Evolutionary conservation across 306 rosid species (phyloP).

Genomic region (Luffa acutangula): DNA sequence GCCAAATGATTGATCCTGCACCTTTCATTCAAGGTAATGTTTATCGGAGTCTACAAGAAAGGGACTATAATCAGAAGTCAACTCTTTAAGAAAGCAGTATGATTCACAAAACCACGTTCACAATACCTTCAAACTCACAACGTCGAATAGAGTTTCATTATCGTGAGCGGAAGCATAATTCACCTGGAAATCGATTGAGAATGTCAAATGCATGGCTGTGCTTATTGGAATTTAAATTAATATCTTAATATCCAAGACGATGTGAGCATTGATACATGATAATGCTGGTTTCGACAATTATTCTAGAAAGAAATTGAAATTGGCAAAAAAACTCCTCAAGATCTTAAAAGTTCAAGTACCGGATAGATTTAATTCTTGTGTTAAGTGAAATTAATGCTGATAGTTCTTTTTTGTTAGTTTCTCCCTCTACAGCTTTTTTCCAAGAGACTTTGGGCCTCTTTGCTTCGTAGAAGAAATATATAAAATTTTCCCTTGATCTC

Average conservation of each 20-base stretch:
- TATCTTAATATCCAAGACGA: neutral
- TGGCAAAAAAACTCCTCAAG: neutral
- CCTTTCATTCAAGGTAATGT: conserved; percentile 54
- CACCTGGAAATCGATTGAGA: conserved; percentile 43
- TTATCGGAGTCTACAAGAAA: conserved; percentile 48
- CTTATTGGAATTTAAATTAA: neutral
- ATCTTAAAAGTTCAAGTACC: neutral
- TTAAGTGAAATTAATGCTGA: neutral
- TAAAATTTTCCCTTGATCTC: neutral
- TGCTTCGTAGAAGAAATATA: neutral
- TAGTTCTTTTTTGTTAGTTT: neutral
- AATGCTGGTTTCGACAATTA: neutral
- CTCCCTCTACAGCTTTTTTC: neutral
- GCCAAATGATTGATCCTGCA: conserved; percentile 94
- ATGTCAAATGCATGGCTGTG: conserved; percentile 15
- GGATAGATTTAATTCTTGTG: neutral
- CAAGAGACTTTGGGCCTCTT: neutral
- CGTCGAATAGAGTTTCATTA: conserved; percentile 86
- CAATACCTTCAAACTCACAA: conserved; percentile 72
- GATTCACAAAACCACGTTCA: conserved; percentile 11
- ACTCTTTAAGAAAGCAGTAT: neutral
- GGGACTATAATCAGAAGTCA: neutral
- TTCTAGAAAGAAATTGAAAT: neutral
- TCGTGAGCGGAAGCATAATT: conserved; percentile 95
- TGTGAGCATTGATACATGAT: neutral